A percentile compares a stretch with the other conserved stretches of the same genome.
Evolutionary conservation across 2,329 filamentous ascomycete species (phyloP).

Genomic region (Neopestalotiopsis rosae): DNA sequence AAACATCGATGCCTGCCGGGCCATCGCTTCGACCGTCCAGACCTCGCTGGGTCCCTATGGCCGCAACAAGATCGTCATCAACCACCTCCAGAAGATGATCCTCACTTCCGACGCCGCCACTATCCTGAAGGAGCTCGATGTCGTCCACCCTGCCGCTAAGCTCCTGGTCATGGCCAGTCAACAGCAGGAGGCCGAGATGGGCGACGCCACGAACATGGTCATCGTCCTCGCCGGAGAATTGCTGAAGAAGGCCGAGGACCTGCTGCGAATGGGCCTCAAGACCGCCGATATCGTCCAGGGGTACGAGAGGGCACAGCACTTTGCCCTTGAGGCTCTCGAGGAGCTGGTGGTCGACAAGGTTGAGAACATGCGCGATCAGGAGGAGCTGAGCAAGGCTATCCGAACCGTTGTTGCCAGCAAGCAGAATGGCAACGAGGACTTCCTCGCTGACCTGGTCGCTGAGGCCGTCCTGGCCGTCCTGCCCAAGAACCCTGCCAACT

Average conservation of each 20-base stretch:
- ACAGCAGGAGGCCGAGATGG: conserved; percentile 99
- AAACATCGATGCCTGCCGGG: conserved; percentile 97
- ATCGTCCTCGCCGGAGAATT: conserved; percentile 95
- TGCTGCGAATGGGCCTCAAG: conserved; percentile 96
- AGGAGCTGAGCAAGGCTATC: conserved; percentile 92
- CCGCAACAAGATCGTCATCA: conserved; percentile 99
- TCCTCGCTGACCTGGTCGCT: conserved; percentile 84
- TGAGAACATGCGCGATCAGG: conserved; percentile 77
- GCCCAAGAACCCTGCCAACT: conserved; percentile 93
- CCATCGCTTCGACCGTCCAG: conserved; percentile 94
- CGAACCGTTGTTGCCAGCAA: conserved; percentile 96
- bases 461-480: conserved; percentile 86
- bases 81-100: conserved; percentile 99
- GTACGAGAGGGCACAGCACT: conserved; percentile 92
- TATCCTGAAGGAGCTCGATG: conserved; percentile 95
- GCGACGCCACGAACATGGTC: conserved; percentile 96
- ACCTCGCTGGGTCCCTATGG: conserved; percentile 97
- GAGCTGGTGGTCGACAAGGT: conserved; percentile 92
- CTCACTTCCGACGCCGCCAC: conserved; percentile 97
- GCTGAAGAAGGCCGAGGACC: conserved; percentile 94
- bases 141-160: conserved; percentile 97
- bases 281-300: conserved; percentile 96
- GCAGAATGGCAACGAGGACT: conserved; percentile 91
- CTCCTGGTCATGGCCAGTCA: conserved; percentile 98
- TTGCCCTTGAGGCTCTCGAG: conserved; percentile 84